These are phyloP conservation scores for Eucalyptus cloeziana DNA, from an alignment of 345 rosid genomes.

Conservation along the genomic window DNA sequence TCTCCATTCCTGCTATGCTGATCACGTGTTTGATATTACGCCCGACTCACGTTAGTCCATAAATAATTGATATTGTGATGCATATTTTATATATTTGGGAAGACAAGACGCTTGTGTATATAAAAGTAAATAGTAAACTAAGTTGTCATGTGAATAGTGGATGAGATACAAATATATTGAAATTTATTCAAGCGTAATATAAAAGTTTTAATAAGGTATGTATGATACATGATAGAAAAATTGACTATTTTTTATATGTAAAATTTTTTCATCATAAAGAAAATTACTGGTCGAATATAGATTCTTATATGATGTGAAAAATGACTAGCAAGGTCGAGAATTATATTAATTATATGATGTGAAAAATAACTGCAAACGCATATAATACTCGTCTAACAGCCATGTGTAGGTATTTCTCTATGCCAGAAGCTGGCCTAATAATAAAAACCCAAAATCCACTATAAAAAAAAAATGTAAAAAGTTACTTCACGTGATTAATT, in stretches of 20 bases:
- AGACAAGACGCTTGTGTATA: not conserved
- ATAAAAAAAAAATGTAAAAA: not conserved
- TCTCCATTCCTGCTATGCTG: not conserved
- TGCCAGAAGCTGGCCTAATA: not conserved
- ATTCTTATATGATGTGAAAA: not conserved
- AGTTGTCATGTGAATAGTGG: not conserved
- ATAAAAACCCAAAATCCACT: not conserved
- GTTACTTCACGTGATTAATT: not conserved
- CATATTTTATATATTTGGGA: not conserved
- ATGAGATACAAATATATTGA: not conserved
- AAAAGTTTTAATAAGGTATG: not conserved
- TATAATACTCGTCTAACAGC: fast-evolving
- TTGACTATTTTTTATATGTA: not conserved
- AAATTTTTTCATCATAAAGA: not conserved
- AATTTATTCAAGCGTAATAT: not conserved
- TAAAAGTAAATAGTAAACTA: not conserved
- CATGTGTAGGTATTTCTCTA: not conserved
- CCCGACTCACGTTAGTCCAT: not conserved
- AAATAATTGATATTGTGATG: not conserved
- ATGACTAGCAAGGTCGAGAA: not conserved
- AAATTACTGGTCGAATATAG: not conserved
- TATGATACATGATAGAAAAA: not conserved
- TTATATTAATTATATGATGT: not conserved
- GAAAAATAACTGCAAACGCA: not conserved
- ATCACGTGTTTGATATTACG: not conserved